These are phyloP conservation scores for Picochlorum sp. DNA, from an alignment of 139 green algal genomes.

Conservation along the genomic window DNA sequence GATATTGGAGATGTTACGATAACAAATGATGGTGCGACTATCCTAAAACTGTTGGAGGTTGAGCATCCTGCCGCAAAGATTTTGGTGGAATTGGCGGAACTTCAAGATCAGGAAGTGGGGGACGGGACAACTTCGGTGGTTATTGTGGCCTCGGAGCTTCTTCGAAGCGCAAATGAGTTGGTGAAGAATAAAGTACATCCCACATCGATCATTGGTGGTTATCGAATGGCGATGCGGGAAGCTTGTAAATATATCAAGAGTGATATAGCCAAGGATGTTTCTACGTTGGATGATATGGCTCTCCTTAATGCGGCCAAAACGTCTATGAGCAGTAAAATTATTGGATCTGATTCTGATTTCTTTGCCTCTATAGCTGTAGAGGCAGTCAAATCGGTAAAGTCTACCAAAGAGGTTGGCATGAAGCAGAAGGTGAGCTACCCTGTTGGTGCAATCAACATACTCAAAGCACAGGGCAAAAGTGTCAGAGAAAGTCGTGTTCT, in stretches of 20 bases:
- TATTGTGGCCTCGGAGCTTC: conserved; percentile 91
- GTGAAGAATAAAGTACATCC: conserved; percentile 94
- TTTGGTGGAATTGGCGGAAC: conserved; percentile 95
- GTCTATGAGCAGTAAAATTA: conserved; percentile 90
- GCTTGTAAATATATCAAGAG: conserved; percentile 87
- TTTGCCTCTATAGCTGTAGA: conserved; percentile 84
- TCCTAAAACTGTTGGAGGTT: conserved; percentile 95
- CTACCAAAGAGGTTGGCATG: conserved; percentile 39
- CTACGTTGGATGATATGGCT: conserved; percentile 67
- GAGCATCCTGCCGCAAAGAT: conserved; percentile 99
- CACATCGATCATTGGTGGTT: conserved; percentile 95
- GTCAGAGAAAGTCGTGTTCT: conserved; percentile 74
- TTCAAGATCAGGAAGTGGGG: conserved; percentile 97
- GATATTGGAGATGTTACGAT: conserved; percentile 99
- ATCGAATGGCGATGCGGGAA: conserved; percentile 91
- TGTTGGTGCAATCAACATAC: conserved; percentile 92
- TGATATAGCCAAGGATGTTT: conserved; percentile 61
- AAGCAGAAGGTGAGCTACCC: conserved; percentile 63
- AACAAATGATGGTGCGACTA: conserved; percentile 98
- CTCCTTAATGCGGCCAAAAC: conserved; percentile 84
- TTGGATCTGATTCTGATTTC: conserved; percentile 75
- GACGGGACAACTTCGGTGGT: conserved; percentile 98
- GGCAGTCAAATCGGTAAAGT: conserved; percentile 25
- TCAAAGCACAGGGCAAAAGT: conserved; percentile 94
- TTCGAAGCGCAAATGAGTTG: conserved; percentile 90